A percentile compares a stretch with the other conserved stretches of the same genome.
phyloP scores from a whole-genome alignment of 306 rosid species.

The Vachellia collinsii region DNA sequence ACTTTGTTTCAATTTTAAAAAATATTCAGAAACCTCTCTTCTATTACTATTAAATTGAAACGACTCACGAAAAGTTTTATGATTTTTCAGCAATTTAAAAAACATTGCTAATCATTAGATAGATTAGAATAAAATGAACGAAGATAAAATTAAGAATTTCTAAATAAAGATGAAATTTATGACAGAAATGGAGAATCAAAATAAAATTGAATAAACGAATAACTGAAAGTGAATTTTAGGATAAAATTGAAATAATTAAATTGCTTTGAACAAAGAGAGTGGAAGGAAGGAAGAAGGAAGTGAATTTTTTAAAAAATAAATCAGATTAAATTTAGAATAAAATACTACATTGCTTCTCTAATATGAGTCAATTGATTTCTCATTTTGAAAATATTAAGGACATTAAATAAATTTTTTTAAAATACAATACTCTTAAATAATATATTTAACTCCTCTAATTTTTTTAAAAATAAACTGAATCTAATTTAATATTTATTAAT shows the following conservation, averaged over 20 bases:
- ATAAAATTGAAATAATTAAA: background rate
- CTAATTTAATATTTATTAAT: no score
- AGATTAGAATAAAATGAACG: background rate
- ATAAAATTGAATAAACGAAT: background rate
- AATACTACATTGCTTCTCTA: no score
- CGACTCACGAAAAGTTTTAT: background rate
- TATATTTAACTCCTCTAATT: no score
- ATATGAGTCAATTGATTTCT: no score
- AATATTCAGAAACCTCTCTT: background rate
- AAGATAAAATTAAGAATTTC: background rate
- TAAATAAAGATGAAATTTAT: background rate
- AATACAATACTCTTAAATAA: no score
- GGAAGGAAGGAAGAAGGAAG: no score
- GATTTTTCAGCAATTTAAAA: background rate
- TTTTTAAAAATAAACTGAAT: no score
- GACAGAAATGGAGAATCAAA: background rate
- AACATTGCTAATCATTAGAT: background rate
- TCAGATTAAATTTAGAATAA: no score
- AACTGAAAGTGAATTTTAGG: background rate
- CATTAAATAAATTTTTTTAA: no score
- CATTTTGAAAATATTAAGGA: no score
- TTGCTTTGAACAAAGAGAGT: no score
- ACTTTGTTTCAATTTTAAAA: constrained; percentile 1
- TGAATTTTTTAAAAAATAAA: no score
- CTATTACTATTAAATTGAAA: background rate